A percentile compares a stretch with the other conserved stretches of the same genome.
Conservation (phyloP, 1,284 basidiomycete species). For the Polyporus tsugae region DNA sequence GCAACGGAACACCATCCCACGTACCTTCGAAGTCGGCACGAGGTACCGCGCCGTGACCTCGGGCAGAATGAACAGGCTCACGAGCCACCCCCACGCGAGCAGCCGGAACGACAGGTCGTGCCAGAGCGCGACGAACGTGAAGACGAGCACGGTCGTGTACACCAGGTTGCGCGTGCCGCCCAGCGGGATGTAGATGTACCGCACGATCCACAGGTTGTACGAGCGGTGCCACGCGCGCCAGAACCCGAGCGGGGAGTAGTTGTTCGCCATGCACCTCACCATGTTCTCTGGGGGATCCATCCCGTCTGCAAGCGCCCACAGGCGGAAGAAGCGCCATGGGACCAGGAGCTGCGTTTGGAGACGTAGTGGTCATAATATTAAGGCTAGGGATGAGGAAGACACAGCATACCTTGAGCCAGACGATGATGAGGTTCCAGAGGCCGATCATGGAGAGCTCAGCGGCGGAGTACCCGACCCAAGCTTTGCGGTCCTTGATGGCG, state of each 20-base stretch:
- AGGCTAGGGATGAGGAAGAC: neutral
- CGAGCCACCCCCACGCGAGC: slow-evolving; percentile 97
- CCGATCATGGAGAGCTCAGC: slow-evolving; percentile 92
- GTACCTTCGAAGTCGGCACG: slow-evolving; percentile 72
- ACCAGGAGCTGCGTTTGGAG: slow-evolving; percentile 96
- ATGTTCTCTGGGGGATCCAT: slow-evolving; percentile 98
- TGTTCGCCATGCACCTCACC: slow-evolving; percentile 98
- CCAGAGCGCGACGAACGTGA: slow-evolving; percentile 99
- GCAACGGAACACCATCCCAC: slow-evolving; percentile 29
- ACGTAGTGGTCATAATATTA: no score
- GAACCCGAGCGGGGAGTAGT: slow-evolving; percentile 93
- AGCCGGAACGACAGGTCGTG: slow-evolving; percentile 92
- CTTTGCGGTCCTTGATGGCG: slow-evolving; percentile 91
- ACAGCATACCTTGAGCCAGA: slow-evolving; percentile 90
- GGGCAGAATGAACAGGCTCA: slow-evolving; percentile 91
- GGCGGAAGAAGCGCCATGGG: slow-evolving; percentile 97
- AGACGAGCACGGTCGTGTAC: slow-evolving; percentile 82
- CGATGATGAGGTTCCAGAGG: slow-evolving; percentile 96
- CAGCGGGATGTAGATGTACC: slow-evolving; percentile 97
- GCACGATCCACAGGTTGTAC: slow-evolving; percentile 96
- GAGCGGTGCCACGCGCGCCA: slow-evolving; percentile 98
- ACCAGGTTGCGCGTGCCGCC: slow-evolving; percentile 79
- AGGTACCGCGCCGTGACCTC: slow-evolving; percentile 75
- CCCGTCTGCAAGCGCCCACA: slow-evolving; percentile 92
- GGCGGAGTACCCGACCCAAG: slow-evolving; percentile 79